Percentiles rank a stretch among this genome's conserved stretches.
These are phyloP conservation scores for Neurospora intermedia DNA, from an alignment of 495 filamentous ascomycete genomes.

Conservation along the genomic window DNA sequence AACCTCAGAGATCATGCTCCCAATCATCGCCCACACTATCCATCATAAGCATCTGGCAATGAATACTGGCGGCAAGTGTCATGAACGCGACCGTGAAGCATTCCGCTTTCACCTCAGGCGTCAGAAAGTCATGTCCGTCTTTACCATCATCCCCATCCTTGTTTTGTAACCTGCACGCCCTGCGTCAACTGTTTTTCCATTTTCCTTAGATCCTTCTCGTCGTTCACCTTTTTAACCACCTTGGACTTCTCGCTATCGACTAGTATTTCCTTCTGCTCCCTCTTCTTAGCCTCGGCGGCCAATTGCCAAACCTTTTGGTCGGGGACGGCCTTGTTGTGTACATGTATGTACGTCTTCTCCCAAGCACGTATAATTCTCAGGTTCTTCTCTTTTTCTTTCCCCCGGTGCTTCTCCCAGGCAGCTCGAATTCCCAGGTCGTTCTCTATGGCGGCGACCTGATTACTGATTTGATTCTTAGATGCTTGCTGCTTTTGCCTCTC, in stretches of 20 bases:
- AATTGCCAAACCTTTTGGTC: not conserved
- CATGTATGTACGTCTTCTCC: not conserved
- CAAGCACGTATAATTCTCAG: not conserved
- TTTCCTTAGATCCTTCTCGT: not conserved
- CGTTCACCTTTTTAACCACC: not conserved
- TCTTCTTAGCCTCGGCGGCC: not conserved
- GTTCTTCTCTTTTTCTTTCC: not conserved
- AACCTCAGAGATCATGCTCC: not conserved
- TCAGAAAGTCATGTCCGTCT: not conserved
- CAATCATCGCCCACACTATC: no score
- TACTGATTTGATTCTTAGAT: not conserved
- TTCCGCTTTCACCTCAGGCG: not conserved
- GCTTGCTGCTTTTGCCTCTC: not conserved
- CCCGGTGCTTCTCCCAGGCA: not conserved
- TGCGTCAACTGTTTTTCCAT: not conserved
- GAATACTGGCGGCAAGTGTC: no score
- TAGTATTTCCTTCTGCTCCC: not conserved
- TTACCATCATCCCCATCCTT: not conserved
- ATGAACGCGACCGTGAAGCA: no score
- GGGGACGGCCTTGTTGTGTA: no score
- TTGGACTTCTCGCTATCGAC: not conserved
- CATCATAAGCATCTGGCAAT: no score
- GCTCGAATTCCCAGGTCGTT: not conserved
- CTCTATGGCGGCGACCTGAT: not conserved
- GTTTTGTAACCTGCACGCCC: not conserved